Base-by-base conservation (phyloP, 768 basidiomycete genomes). In the Lentinula aciculospora region DNA sequence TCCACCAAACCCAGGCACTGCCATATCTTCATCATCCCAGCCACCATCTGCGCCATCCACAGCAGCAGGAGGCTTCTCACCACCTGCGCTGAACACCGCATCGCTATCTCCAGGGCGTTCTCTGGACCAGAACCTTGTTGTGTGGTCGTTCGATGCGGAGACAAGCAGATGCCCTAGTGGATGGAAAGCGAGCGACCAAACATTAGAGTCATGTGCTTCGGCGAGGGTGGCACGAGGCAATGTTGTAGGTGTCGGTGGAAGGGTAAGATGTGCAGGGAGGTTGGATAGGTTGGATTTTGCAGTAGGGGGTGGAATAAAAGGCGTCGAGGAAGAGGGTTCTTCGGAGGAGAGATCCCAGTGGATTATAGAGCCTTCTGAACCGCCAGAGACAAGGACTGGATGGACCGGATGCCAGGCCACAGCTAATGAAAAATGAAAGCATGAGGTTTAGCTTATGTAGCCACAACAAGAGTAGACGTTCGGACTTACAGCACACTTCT, bases 141-240 rank as follows among this genome's bases (percentile, higher is more conserved):
- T 98, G 74, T 95, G 93, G 76, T 99, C 97, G 75, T 97, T 98
- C n/a, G 90, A 91, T 9, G 89, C 97, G 61, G 85, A 88, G 60
- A 88, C 94, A 64, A 99, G 86, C 64, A 98, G 81, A 72, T 98
- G 95, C 0, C 97, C 96, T 15, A 98, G 83, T 0, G 96, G 95
- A 72, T 98, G 95, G 80, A 86, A 99, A 3, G 93, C 84, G 61
- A 99, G 82, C 0, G 92, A 85, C 92, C 95, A 98, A 61, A 99
- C 92, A 70, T 95, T 94, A 29, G 92, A 93, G 75, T 99, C 97
- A 78, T 99, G 97, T 8, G 97, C 97, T 68, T 93, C 89, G n/a
- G 89, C 87, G 64, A 99, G 84, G 13, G 85, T 88, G 4, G 92
- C 89, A 53, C 91, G 86, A 0, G 94, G 91, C 3, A 76, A 70